A percentile compares a stretch with the other conserved stretches of the same genome.
These are phyloP conservation scores for Phialophora macrospora DNA, from an alignment of 2,329 filamentous ascomycete species.

Conservation along the genomic window DNA sequence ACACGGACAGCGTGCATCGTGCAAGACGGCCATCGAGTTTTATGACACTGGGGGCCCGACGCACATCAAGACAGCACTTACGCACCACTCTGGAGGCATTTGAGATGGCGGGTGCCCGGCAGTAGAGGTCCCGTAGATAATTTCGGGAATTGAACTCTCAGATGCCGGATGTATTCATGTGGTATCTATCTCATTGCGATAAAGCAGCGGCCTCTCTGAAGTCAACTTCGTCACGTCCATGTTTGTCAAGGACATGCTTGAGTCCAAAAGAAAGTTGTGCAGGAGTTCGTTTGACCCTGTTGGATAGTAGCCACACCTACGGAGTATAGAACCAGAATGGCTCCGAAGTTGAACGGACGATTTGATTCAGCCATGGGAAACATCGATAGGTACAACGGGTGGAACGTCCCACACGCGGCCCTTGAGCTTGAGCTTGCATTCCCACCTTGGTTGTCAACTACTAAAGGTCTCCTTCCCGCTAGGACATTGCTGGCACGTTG, in stretches of 20 bases:
- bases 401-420: neutral
- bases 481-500: neutral
- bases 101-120: neutral
- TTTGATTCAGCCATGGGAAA: neutral
- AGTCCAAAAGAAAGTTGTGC: neutral
- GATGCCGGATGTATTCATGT: neutral
- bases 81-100: neutral
- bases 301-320: neutral
- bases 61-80: neutral
- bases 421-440: neutral
- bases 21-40: too few species aligned
- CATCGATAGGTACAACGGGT: neutral
- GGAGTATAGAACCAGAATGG: neutral
- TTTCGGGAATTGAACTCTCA: neutral
- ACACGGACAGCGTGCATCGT: neutral
- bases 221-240: neutral
- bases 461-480: neutral
- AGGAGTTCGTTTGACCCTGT: neutral
- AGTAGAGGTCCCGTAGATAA: neutral
- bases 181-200: neutral
- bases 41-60: too few species aligned
- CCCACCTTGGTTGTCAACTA: neutral
- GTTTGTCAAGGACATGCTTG: neutral
- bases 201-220: neutral
- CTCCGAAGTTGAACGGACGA: neutral